phyloP scores from a whole-genome alignment of 176 grass and related monocot genomes.

The Oryza glumipatula region DNA sequence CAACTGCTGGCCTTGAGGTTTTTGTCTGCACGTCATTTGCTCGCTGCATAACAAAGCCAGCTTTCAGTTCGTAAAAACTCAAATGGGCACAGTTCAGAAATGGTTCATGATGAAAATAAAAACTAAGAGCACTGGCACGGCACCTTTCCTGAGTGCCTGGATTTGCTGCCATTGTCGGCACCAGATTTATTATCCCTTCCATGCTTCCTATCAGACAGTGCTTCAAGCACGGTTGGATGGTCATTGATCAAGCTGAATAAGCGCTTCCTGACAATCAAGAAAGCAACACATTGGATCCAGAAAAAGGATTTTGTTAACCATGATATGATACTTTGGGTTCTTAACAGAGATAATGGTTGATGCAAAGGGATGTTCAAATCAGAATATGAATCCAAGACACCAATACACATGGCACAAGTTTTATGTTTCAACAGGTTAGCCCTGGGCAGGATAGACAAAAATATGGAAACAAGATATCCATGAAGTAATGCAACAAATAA shows the following conservation, averaged over 20 bases:
- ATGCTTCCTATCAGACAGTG: slow-evolving; percentile 53
- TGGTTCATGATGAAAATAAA: slow-evolving; percentile 8
- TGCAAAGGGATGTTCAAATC: slow-evolving; percentile 10
- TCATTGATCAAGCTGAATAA: slow-evolving; percentile 74
- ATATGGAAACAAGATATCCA: neutral
- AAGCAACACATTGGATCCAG: slow-evolving; percentile 11
- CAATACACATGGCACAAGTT: neutral
- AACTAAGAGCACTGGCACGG: slow-evolving; percentile 22
- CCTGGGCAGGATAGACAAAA: neutral
- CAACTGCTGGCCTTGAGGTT: slow-evolving; percentile 2
- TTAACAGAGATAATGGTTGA: neutral
- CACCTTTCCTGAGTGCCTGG: slow-evolving; percentile 61
- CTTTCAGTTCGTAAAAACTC: slow-evolving; percentile 1
- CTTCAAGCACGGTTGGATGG: slow-evolving; percentile 59
- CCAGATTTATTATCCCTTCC: slow-evolving; percentile 48
- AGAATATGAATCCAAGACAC: neutral
- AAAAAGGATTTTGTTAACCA: slow-evolving; percentile 15
- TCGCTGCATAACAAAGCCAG: slow-evolving; percentile 32
- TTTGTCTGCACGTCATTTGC: slow-evolving; percentile 38
- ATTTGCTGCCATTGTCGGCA: slow-evolving; percentile 53
- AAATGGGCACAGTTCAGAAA: neutral
- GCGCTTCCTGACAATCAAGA: slow-evolving; percentile 57
- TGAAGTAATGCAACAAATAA: neutral
- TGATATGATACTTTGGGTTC: neutral
- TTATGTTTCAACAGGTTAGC: neutral